Percentiles rank a stretch among this genome's conserved stretches.
These are phyloP conservation scores for Petunia hybrid DNA, from an alignment of 305 asterid genomes.

Conservation along the genomic window DNA sequence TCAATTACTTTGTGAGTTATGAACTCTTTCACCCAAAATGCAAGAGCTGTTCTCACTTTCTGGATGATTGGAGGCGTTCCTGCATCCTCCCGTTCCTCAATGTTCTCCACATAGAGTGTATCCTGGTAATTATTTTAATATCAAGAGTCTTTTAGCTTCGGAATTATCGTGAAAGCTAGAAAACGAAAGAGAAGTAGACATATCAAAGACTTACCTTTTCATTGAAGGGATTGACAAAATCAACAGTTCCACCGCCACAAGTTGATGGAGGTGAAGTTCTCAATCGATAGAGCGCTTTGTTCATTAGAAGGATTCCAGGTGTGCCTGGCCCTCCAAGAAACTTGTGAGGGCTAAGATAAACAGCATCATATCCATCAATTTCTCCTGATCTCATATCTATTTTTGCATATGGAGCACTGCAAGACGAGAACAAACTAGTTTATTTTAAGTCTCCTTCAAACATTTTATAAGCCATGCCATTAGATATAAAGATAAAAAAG, in stretches of 20 bases:
- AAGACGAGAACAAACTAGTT: neutral
- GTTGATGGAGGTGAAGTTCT: constrained; percentile 67
- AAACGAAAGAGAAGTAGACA: neutral
- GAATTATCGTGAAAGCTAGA: too few relatives aligned
- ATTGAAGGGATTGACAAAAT: constrained; percentile 45
- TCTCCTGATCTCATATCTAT: constrained; percentile 57
- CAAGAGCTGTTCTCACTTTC: constrained; percentile 63
- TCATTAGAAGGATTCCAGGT: constrained; percentile 59
- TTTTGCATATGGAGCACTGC: constrained; percentile 55
- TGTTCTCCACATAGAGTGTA: constrained; percentile 54
- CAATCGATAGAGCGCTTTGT: constrained; percentile 49
- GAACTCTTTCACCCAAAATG: constrained; percentile 63
- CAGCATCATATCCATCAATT: constrained; percentile 62
- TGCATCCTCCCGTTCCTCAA: constrained; percentile 79
- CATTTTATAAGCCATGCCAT: neutral
- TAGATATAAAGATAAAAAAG: neutral
- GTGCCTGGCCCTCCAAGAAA: constrained; percentile 72
- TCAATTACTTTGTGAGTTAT: constrained; percentile 52
- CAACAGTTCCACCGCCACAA: constrained; percentile 76
- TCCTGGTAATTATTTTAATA: constrained; percentile 44
- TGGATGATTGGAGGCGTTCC: constrained; percentile 74
- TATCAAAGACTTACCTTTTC: constrained; percentile 46
- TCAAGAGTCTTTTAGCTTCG: too few relatives aligned
- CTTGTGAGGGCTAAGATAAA: constrained; percentile 60
- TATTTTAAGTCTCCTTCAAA: neutral